These are phyloP conservation scores for Albizia julibrissin DNA, from an alignment of 306 rosid genomes.

Conservation along the genomic window DNA sequence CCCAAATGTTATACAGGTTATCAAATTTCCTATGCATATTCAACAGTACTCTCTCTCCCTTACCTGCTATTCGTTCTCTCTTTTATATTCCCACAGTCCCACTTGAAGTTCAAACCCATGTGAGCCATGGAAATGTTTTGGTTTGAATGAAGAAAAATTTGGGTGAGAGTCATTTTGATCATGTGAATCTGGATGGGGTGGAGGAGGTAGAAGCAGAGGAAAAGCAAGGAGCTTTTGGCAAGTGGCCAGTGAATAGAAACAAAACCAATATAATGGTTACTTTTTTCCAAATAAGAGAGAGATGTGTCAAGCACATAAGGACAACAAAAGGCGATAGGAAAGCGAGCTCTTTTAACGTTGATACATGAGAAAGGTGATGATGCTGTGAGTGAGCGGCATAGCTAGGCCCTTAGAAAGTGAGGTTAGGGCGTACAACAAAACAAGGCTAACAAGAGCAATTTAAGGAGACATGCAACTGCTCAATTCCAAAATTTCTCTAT, in stretches of 20 bases:
- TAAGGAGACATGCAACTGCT: constrained; percentile 51
- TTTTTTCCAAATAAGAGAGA: constrained; percentile 42
- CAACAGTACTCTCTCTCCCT: neutral
- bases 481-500: constrained; percentile 54
- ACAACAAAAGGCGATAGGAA: constrained; percentile 42
- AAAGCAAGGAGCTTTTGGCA: constrained; percentile 44
- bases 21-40: neutral
- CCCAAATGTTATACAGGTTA: neutral
- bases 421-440: constrained; percentile 39
- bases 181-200: constrained; percentile 57
- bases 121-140: constrained; percentile 6
- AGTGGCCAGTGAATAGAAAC: constrained; percentile 48
- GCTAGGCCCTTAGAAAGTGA: constrained; percentile 31
- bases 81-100: constrained; percentile 7
- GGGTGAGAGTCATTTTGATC: constrained; percentile 38
- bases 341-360: constrained; percentile 40
- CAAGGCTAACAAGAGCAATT: constrained; percentile 52
- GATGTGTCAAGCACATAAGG: constrained; percentile 59
- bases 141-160: constrained; percentile 3
- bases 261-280: constrained; percentile 8
- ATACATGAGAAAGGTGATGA: constrained; percentile 40
- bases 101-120: constrained; percentile 20
- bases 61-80: neutral
- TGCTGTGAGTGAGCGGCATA: neutral
- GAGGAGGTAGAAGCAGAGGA: constrained; percentile 32